phyloP scores from a whole-genome alignment of 2,329 filamentous ascomycete genomes.

The Cordyceps pruinosa region DNA sequence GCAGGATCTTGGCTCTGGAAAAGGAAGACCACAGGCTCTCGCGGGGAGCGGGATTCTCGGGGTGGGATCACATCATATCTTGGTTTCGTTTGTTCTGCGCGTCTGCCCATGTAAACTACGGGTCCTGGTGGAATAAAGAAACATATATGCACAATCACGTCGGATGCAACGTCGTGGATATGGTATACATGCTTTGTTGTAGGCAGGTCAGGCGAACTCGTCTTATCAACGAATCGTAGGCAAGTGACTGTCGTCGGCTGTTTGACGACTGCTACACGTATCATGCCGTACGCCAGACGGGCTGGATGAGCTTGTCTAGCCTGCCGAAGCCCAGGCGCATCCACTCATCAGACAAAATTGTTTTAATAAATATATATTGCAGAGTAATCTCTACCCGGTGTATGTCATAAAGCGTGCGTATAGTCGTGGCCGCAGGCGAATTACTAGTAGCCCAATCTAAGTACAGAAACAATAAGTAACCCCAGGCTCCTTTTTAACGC shows the following conservation, averaged over 20 bases:
- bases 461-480: background rate
- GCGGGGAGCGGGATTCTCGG: background rate
- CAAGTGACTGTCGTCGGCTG: no score
- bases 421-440: background rate
- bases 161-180: background rate
- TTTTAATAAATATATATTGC: background rate
- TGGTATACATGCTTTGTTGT: background rate
- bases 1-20: background rate
- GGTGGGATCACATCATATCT: background rate
- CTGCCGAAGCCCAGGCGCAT: no score
- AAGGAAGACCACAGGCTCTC: background rate
- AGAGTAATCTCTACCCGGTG: background rate
- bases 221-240: no score
- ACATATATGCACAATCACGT: background rate
- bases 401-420: background rate
- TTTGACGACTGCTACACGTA: background rate
- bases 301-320: no score
- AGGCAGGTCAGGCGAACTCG: background rate
- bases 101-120: constrained; percentile 11
- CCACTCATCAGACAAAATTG: background rate
- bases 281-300: background rate
- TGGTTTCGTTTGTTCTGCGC: constrained; percentile 5
- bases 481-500: background rate
- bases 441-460: background rate
- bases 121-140: constrained; percentile 1